Evolutionary conservation across 805 yeast species (phyloP).

Genomic region (Ogataea methylovora): DNA sequence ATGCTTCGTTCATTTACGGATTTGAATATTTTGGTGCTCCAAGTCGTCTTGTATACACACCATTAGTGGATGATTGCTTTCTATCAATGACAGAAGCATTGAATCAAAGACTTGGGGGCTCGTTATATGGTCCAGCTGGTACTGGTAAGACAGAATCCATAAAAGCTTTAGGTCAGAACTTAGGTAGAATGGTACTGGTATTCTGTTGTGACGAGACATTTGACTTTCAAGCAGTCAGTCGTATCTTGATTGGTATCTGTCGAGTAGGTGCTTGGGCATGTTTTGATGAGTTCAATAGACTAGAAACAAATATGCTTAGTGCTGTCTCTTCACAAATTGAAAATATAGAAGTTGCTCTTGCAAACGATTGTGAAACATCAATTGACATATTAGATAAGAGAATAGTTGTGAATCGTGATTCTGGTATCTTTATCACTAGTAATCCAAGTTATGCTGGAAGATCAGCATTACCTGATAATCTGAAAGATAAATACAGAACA

Average conservation of each 20-base stretch:
- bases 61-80: constrained; percentile 57
- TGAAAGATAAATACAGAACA: constrained; percentile 70
- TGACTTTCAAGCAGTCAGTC: constrained; percentile 70
- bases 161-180: constrained; percentile 70
- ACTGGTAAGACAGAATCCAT: constrained; percentile 94
- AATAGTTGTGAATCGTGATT: constrained; percentile 32
- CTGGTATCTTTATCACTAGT: constrained; percentile 84
- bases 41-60: constrained; percentile 70
- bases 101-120: constrained; percentile 72
- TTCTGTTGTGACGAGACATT: constrained; percentile 90
- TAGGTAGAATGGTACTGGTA: constrained; percentile 78
- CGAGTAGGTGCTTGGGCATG: constrained; percentile 92
- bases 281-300: constrained; percentile 89
- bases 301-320: constrained; percentile 64
- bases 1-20: constrained; percentile 52
- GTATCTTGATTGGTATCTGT: constrained; percentile 73
- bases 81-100: constrained; percentile 69
- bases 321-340: constrained; percentile 81
- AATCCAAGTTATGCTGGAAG: constrained; percentile 88
- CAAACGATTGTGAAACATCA: neutral
- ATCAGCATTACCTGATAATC: constrained; percentile 74
- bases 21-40: constrained; percentile 77
- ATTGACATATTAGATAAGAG: constrained; percentile 37
- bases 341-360: constrained; percentile 51
- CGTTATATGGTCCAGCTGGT: constrained; percentile 94